These are phyloP conservation scores for Pythium sp. DNA, from an alignment of 352 stramenopile species.

Conservation along the genomic window DNA sequence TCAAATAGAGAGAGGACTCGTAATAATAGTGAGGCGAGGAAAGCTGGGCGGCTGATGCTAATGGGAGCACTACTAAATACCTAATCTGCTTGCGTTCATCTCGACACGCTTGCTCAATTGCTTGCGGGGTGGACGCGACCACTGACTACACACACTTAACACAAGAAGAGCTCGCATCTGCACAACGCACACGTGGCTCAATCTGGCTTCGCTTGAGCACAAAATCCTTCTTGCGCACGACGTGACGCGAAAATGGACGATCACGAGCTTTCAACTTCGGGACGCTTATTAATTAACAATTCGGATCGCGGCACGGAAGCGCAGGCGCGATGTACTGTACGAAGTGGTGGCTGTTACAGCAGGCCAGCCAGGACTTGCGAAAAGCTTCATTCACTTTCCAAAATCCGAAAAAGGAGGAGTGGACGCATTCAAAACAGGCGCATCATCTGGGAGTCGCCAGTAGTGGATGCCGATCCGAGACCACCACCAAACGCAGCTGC, in stretches of 20 bases:
- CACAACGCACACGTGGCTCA: not conserved
- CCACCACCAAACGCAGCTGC: not conserved
- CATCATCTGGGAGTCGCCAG: constrained; percentile 5
- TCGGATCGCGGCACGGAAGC: not conserved
- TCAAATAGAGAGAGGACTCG: not conserved
- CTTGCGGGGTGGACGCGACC: not conserved
- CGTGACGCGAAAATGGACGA: not conserved
- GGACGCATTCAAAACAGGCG: constrained; percentile 1
- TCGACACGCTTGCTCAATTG: no score
- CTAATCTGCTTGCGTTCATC: not conserved
- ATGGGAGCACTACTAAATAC: not conserved
- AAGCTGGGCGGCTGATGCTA: not conserved
- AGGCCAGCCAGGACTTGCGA: not conserved
- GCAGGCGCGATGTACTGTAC: constrained; percentile 3
- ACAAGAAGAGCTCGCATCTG: not conserved
- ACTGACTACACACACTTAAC: not conserved
- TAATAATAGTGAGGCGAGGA: not conserved
- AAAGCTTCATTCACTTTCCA: constrained; percentile 5
- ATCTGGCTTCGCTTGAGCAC: not conserved
- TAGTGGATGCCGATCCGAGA: not conserved
- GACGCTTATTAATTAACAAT: constrained; percentile 6
- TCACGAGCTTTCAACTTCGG: not conserved
- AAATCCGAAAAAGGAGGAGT: not conserved
- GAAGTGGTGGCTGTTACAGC: not conserved
- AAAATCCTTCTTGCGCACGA: constrained; percentile 1